phyloP scores from a whole-genome alignment of 2,329 filamentous ascomycete species.

The Aspergillus ruber region DNA sequence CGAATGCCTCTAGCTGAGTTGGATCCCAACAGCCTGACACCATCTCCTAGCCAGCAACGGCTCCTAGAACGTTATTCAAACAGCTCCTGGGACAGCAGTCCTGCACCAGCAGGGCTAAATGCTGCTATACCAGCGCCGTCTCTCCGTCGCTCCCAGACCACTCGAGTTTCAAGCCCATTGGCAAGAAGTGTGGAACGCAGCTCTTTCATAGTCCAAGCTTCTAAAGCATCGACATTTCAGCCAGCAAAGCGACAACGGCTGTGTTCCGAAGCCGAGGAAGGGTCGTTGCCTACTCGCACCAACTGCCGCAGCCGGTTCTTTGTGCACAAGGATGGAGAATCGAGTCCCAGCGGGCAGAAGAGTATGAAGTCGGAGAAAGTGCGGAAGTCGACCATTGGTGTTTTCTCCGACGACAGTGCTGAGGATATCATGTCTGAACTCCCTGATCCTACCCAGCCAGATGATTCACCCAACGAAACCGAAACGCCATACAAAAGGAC shows the following conservation, averaged over 20 bases:
- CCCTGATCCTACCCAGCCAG: slow-evolving; percentile 24
- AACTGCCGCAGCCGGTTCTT: slow-evolving; percentile 46
- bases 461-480: background rate
- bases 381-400: slow-evolving; percentile 40
- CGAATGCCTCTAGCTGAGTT: slow-evolving; percentile 60
- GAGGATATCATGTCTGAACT: slow-evolving; percentile 45
- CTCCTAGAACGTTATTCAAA: slow-evolving; percentile 50
- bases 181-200: slow-evolving; percentile 36
- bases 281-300: slow-evolving; percentile 23
- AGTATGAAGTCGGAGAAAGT: slow-evolving; percentile 32
- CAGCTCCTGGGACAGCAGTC: slow-evolving; percentile 50
- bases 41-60: slow-evolving; percentile 58
- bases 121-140: slow-evolving; percentile 29
- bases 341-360: slow-evolving; percentile 36
- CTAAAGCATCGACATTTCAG: slow-evolving; percentile 37
- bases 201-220: slow-evolving; percentile 33
- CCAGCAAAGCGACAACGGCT: slow-evolving; percentile 47
- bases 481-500: background rate
- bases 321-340: slow-evolving; percentile 20
- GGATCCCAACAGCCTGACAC: slow-evolving; percentile 61
- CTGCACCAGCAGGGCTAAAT: slow-evolving; percentile 36
- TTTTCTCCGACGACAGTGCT: slow-evolving; percentile 49
- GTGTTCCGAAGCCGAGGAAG: slow-evolving; percentile 42
- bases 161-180: slow-evolving; percentile 34
- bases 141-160: slow-evolving; percentile 25